These are phyloP conservation scores for Xylariales sp. DNA, from an alignment of 2,329 filamentous ascomycete species.

Conservation along the genomic window DNA sequence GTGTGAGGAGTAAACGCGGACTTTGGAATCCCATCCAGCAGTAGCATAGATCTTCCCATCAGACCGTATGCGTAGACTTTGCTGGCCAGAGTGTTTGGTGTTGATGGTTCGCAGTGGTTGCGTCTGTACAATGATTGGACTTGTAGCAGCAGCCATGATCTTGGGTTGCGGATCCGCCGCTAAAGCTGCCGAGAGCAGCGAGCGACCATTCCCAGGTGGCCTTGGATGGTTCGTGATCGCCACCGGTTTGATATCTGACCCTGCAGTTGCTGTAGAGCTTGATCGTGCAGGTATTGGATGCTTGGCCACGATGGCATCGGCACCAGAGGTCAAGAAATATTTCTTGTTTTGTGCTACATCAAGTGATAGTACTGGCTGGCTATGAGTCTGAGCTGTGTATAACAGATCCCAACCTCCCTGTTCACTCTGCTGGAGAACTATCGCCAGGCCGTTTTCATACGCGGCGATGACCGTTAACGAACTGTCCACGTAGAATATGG, in stretches of 20 bases:
- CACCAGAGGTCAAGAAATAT: conserved; percentile 74
- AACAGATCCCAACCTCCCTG: conserved; percentile 41
- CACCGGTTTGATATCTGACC: background rate
- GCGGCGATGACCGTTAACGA: conserved; percentile 65
- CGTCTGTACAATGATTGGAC: conserved; percentile 22
- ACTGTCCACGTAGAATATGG: conserved; percentile 47
- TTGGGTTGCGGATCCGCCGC: conserved; percentile 12
- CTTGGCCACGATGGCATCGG: conserved; percentile 74
- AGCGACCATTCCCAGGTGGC: conserved; percentile 10
- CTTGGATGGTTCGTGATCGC: background rate
- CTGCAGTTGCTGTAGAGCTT: background rate
- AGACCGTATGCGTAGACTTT: conserved; percentile 69
- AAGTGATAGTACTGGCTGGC: conserved; percentile 77
- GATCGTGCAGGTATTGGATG: conserved; percentile 56
- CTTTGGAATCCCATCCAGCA: conserved; percentile 83
- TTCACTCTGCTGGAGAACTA: conserved; percentile 54
- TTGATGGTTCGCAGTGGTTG: conserved; percentile 58
- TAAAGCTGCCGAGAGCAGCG: conserved; percentile 25
- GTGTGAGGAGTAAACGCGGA: conserved; percentile 77
- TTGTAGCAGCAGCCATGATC: too few species aligned
- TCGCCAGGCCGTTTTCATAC: conserved; percentile 80
- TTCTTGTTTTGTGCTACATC: conserved; percentile 45
- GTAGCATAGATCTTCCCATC: conserved; percentile 85
- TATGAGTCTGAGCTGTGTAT: conserved; percentile 66
- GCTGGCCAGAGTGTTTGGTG: conserved; percentile 88